Conservation (phyloP, 441 rosid species). For the Croton laevigatus region DNA sequence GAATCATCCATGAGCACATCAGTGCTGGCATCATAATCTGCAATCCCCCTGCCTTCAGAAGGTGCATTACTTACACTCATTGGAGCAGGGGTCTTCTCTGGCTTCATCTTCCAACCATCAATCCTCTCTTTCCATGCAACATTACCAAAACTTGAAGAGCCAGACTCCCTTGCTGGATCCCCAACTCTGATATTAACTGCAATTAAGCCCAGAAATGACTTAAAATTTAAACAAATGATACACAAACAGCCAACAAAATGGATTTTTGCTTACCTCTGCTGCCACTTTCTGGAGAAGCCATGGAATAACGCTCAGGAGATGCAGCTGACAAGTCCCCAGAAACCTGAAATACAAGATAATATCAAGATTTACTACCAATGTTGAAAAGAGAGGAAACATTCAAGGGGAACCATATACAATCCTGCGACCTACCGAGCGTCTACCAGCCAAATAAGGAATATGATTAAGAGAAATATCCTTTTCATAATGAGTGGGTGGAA, state of each 20-base stretch:
- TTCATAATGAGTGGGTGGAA: slow-evolving; percentile 22
- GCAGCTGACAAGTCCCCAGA: slow-evolving; percentile 40
- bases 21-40: slow-evolving; percentile 33
- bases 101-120: slow-evolving; percentile 43
- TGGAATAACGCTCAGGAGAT: slow-evolving; percentile 34
- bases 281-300: slow-evolving; percentile 38
- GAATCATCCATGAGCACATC: slow-evolving; percentile 36
- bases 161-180: slow-evolving; percentile 29
- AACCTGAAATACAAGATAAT: slow-evolving; percentile 19
- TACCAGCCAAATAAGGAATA: slow-evolving; percentile 31
- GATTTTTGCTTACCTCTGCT: slow-evolving; percentile 25
- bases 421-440: slow-evolving; percentile 27
- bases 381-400: neutral
- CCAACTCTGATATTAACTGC: slow-evolving; percentile 29
- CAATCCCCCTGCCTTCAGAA: slow-evolving; percentile 36
- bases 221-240: slow-evolving; percentile 11
- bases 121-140: slow-evolving; percentile 42
- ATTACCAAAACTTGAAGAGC: slow-evolving; percentile 30
- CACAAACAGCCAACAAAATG: neutral
- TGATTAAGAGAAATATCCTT: slow-evolving; percentile 29
- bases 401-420: neutral
- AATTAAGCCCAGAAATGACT: neutral
- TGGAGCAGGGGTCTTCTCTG: slow-evolving; percentile 34
- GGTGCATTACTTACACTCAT: slow-evolving; percentile 39
- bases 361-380: neutral